phyloP scores from a whole-genome alignment of 2,329 filamentous ascomycete genomes.

The Fusarium sp. region DNA sequence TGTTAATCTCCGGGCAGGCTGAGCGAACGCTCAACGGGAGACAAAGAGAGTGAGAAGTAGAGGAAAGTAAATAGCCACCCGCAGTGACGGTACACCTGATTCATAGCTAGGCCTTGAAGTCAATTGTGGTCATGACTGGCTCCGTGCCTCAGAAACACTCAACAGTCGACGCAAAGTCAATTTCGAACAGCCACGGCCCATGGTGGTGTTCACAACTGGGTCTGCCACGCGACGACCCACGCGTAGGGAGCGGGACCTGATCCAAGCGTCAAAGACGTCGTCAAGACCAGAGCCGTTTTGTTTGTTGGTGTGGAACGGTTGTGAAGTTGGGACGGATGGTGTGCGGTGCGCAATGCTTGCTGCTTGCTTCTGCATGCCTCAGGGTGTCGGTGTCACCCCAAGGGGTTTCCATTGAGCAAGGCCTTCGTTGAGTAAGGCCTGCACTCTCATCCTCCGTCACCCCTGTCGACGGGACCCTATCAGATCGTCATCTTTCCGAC shows the following conservation, averaged over 20 bases:
- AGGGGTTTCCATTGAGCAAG: constrained; percentile 24
- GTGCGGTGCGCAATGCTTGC: constrained; percentile 15
- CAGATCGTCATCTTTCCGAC: constrained; percentile 37
- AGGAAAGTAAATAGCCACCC: constrained; percentile 1
- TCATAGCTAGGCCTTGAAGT: background rate
- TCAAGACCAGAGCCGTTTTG: constrained; percentile 29
- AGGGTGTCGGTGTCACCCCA: constrained; percentile 13
- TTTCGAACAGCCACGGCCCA: constrained; percentile 32
- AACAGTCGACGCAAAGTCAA: constrained; percentile 33
- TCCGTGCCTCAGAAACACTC: constrained; percentile 6
- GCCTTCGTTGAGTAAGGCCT: background rate
- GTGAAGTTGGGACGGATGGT: constrained; percentile 39
- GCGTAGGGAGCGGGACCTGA: constrained; percentile 35
- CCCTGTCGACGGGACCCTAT: constrained; percentile 36
- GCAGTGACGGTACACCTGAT: background rate
- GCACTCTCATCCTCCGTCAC: constrained; percentile 12
- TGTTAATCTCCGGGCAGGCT: constrained; percentile 21
- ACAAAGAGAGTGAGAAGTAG: background rate
- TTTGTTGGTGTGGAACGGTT: constrained; percentile 31
- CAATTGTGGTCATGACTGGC: constrained; percentile 17
- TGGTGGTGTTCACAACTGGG: constrained; percentile 33
- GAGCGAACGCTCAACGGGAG: background rate
- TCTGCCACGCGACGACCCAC: constrained; percentile 44
- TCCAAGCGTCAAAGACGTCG: constrained; percentile 37
- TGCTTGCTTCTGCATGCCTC: constrained; percentile 8